Evolutionary conservation across 2,329 filamentous ascomycete genomes (phyloP), one percentile per base, ranked within the genome.

Genomic region (Cladosporium velox): DNA sequence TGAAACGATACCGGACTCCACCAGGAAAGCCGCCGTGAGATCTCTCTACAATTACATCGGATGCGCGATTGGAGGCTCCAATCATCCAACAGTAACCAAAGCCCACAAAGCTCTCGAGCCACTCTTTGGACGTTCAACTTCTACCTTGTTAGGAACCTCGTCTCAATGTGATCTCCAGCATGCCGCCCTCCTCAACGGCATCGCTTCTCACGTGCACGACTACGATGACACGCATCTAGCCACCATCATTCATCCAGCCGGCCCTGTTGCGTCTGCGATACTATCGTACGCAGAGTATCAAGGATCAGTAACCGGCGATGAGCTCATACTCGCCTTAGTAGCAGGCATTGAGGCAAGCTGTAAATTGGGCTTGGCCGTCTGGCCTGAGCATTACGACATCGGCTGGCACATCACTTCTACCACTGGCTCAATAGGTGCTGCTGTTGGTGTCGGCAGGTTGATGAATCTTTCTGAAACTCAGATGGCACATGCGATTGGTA

Each of bases 141-240:
- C 78, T 3, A 73, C 73, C 11, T 70, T 82, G 18, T 71, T 80
- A 2, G 79, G 78, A 41, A 62, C 70, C 18, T 76, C 76, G 64
- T 74, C 74, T 30, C 72, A 75, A 28, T 73, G 74, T 55, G 82
- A 85, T 68, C 79, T 83, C 1, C 81, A 83, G 69, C 77, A 83
- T 65, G 84, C 84, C 1, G 83, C 83, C 0, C 73, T 86, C 7
- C 70, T 87, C 57, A 86, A 86, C 67, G 84, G 84, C 30, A 85
- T 86, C 52, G 82, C 84, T 14, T 84, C 81, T 34, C 83, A 86
- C 67, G 82, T 85, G 3, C 82, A 86, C 65, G 84, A 86, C 70
- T 87, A 86, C 71, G 84, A 87, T 67, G 84, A 86, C 70, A 86
- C 83, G 0, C 84, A 86, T 68, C 76, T 86, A 0, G 82, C 83